Percentiles rank a stretch among this genome's conserved stretches.
phyloP scores from a whole-genome alignment of 192 early-diverging fungal species.

The Mortierella alpina region DNA sequence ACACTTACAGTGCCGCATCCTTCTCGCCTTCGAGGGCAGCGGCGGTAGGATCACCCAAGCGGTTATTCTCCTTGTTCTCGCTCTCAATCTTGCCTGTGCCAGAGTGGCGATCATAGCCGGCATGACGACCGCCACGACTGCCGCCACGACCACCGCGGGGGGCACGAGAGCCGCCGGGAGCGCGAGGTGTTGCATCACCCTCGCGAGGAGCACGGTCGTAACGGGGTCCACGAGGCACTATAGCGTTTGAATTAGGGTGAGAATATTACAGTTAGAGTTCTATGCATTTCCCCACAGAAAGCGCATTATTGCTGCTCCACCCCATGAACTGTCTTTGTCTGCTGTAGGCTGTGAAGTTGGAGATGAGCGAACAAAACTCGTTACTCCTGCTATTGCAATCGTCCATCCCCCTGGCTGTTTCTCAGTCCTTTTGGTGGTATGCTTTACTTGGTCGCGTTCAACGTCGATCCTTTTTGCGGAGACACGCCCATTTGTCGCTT shows the following conservation, averaged over 20 bases:
- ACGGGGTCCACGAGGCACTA: conserved; percentile 40
- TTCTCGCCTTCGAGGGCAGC: conserved; percentile 61
- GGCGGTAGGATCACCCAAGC: conserved; percentile 78
- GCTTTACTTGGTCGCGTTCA: too few species aligned
- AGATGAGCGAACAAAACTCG: too few species aligned
- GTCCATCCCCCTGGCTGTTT: too few species aligned
- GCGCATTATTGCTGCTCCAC: neutral
- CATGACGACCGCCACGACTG: conserved; percentile 63
- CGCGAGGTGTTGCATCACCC: conserved; percentile 33
- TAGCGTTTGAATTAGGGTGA: neutral
- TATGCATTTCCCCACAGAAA: neutral
- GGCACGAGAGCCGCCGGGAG: conserved; percentile 53
- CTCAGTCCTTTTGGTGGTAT: too few species aligned
- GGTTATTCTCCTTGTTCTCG: conserved; percentile 92
- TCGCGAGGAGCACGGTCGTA: conserved; percentile 43
- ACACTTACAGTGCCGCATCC: conserved; percentile 63
- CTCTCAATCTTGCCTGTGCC: conserved; percentile 82
- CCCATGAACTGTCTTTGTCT: neutral
- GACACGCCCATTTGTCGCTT: too few species aligned
- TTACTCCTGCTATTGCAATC: too few species aligned
- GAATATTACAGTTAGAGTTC: neutral
- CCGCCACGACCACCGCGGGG: conserved; percentile 56
- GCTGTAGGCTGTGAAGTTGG: too few species aligned
- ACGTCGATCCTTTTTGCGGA: too few species aligned
- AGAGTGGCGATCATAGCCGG: conserved; percentile 86